A percentile compares a stretch with the other conserved stretches of the same genome.
Conservation (phyloP, 495 filamentous ascomycete species). For the Talaromyces borbonicus region DNA sequence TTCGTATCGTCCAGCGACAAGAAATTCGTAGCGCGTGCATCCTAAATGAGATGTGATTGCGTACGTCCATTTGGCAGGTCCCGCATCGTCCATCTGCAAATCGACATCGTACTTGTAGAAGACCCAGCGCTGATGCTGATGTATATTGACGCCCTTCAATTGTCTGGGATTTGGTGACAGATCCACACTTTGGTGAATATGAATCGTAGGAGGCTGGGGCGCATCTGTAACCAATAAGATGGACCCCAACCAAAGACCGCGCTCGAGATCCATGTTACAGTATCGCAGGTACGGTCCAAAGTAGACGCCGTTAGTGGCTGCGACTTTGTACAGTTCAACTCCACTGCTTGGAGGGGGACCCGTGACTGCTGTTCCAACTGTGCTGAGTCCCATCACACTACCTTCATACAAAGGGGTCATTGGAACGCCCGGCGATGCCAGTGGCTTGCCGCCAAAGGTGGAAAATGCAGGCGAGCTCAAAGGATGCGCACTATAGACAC, state of each 20-base stretch:
- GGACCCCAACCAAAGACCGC: constrained; percentile 78
- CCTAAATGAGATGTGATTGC: constrained; percentile 94
- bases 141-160: constrained; percentile 74
- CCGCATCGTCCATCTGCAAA: constrained; percentile 75
- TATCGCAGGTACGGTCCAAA: constrained; percentile 95
- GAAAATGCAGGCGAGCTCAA: constrained; percentile 63
- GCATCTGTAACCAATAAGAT: constrained; percentile 81
- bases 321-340: constrained; percentile 85
- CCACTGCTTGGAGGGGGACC: constrained; percentile 80
- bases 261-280: constrained; percentile 93
- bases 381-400: constrained; percentile 69
- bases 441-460: constrained; percentile 55
- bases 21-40: constrained; percentile 94
- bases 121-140: constrained; percentile 81
- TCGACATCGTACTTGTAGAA: constrained; percentile 96
- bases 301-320: constrained; percentile 94
- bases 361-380: constrained; percentile 62
- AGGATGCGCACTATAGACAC: constrained; percentile 66
- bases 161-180: constrained; percentile 90
- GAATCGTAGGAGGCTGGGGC: constrained; percentile 91
- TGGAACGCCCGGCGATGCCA: constrained; percentile 68
- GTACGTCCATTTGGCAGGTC: constrained; percentile 90
- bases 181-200: constrained; percentile 85
- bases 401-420: constrained; percentile 64
- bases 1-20: constrained; percentile 87